Percentiles rank a stretch among this genome's conserved stretches.
Conservation (phyloP, 768 basidiomycete genomes). For the Russula lepida region DNA sequence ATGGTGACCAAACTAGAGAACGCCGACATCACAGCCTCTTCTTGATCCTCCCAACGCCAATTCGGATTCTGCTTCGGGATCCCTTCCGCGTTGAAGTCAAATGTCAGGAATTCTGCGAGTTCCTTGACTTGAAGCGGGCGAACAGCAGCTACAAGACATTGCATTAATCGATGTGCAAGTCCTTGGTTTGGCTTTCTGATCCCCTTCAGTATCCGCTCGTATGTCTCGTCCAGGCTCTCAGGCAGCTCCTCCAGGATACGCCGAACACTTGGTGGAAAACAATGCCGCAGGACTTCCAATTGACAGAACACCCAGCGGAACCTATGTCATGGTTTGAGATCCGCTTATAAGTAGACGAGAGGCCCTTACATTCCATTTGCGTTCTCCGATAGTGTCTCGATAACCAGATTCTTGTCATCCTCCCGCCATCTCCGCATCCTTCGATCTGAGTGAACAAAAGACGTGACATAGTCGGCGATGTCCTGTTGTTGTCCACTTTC, state of each 20-base stretch:
- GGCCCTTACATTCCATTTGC: background rate
- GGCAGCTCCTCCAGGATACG: background rate
- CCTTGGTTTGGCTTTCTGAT: background rate
- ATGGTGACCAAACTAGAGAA: background rate
- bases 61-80: background rate
- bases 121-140: background rate
- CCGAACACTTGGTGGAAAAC: background rate
- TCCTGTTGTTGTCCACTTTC: background rate
- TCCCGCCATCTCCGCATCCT: background rate
- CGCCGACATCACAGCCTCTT: background rate
- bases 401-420: background rate
- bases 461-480: background rate
- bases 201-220: background rate
- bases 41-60: background rate
- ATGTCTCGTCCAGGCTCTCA: background rate
- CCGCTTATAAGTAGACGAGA: background rate
- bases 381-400: background rate
- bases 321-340: background rate
- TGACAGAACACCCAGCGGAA: slow-evolving; percentile 4
- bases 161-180: background rate
- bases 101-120: background rate
- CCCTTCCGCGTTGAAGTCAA: background rate
- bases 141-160: background rate
- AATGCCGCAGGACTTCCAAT: background rate
- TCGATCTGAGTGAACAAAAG: background rate